phyloP scores from a whole-genome alignment of 352 stramenopile genomes.

The Globisporangium irregulare region DNA sequence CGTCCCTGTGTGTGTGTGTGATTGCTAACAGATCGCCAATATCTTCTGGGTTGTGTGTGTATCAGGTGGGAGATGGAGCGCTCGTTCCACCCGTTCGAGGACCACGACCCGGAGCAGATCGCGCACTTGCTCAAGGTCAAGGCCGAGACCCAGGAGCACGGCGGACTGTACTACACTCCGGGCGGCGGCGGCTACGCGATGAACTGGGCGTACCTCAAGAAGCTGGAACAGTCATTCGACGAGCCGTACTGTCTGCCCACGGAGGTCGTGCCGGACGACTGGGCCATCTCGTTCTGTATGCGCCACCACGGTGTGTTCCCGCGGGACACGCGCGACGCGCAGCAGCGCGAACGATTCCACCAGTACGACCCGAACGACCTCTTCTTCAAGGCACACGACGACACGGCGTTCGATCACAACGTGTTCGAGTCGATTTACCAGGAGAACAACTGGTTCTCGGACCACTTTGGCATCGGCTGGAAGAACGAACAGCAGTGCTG shows the following conservation, averaged over 20 bases:
- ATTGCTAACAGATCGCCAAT: not conserved
- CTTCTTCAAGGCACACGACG: constrained; percentile 65
- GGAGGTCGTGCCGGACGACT: constrained; percentile 77
- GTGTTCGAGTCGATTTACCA: constrained; percentile 78
- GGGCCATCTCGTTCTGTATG: constrained; percentile 89
- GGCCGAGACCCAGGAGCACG: constrained; percentile 38
- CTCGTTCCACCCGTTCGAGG: constrained; percentile 60
- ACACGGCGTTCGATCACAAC: constrained; percentile 65
- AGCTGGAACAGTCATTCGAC: constrained; percentile 66
- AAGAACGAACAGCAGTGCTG: constrained; percentile 76
- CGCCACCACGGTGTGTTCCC: constrained; percentile 60
- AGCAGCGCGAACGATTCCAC: constrained; percentile 78
- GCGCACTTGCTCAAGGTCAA: constrained; percentile 48
- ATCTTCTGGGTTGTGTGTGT: not conserved
- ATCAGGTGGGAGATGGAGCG: constrained; percentile 74
- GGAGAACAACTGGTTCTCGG: constrained; percentile 89
- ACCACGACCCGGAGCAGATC: constrained; percentile 61
- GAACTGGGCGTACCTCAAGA: constrained; percentile 79
- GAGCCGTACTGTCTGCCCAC: constrained; percentile 69
- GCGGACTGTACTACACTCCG: constrained; percentile 81
- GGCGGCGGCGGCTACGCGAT: constrained; percentile 80
- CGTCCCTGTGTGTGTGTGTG: not conserved
- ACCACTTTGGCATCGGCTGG: constrained; percentile 79
- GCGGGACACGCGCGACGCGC: constrained; percentile 64
- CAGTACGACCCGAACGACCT: constrained; percentile 79